These are phyloP conservation scores for Leccinum subgranulosum DNA, from an alignment of 768 basidiomycete genomes.

Conservation along the genomic window DNA sequence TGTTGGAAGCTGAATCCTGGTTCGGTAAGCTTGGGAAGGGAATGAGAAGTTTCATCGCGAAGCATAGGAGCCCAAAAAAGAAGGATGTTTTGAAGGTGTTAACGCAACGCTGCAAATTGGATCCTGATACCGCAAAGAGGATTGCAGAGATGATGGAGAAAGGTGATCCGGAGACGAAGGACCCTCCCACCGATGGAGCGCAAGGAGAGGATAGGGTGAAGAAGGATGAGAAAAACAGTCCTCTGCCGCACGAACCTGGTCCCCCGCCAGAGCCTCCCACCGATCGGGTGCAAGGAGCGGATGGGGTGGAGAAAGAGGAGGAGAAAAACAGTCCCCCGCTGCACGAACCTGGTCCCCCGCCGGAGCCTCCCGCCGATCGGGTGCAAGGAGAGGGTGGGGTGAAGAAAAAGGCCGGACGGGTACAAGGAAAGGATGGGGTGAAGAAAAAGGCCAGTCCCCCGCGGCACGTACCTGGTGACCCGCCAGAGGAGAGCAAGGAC, in stretches of 20 bases:
- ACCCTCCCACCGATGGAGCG: background rate
- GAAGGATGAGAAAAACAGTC: background rate
- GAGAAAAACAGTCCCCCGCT: no score
- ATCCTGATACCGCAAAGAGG: slow-evolving; percentile 19
- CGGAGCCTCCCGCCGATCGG: no score
- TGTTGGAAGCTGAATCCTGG: slow-evolving; percentile 16
- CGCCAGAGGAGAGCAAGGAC: background rate
- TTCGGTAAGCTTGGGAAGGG: slow-evolving; percentile 10
- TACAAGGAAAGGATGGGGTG: no score
- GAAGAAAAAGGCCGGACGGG: no score
- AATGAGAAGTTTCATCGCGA: slow-evolving; percentile 17
- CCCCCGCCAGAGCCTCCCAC: no score
- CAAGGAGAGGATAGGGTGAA: background rate
- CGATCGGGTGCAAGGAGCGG: no score
- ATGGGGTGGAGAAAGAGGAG: no score
- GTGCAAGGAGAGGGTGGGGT: no score
- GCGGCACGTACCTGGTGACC: background rate
- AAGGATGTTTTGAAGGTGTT: slow-evolving; percentile 19
- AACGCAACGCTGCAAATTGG: slow-evolving; percentile 11
- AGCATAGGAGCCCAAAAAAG: slow-evolving; percentile 11
- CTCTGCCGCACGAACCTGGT: no score
- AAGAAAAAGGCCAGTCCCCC: no score
- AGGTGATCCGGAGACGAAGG: slow-evolving; percentile 1
- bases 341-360: no score
- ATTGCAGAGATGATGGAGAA: slow-evolving; percentile 23